phyloP scores from a whole-genome alignment of 202 grass and related monocot species.

The Bolboschoenoplectus hybrid region DNA sequence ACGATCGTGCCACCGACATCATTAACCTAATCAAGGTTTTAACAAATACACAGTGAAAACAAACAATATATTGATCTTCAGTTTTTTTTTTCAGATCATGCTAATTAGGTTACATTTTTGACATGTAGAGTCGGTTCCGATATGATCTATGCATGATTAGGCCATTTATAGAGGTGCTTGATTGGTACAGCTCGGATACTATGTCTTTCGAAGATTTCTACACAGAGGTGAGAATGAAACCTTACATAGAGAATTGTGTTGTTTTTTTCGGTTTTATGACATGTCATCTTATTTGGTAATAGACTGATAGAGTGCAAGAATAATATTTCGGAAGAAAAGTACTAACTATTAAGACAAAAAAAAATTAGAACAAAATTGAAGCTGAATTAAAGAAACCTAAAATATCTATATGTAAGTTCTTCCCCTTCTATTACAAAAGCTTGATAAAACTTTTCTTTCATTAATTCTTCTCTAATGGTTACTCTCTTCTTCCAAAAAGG shows the following conservation, averaged over 20 bases:
- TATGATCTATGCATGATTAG: conserved; percentile 62
- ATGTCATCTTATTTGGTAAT: background rate
- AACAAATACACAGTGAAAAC: background rate
- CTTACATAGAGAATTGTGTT: background rate
- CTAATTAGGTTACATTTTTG: background rate
- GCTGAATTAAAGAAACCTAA: background rate
- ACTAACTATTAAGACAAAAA: background rate
- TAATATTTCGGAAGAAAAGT: background rate
- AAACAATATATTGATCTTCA: background rate
- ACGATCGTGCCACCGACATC: conserved; percentile 79
- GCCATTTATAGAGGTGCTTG: conserved; percentile 73
- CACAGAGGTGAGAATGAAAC: conserved; percentile 50
- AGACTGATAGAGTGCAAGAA: background rate
- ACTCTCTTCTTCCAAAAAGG: background rate
- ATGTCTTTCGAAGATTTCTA: conserved; percentile 86
- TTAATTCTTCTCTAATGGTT: background rate
- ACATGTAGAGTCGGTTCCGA: conserved; percentile 67
- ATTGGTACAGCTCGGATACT: conserved; percentile 78
- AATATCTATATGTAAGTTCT: background rate
- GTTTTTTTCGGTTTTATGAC: background rate
- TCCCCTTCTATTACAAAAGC: background rate
- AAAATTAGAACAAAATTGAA: background rate
- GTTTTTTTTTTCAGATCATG: conserved; percentile 1
- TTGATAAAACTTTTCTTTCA: background rate
- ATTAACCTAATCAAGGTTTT: conserved; percentile 85